Percentiles rank a stretch among this genome's conserved stretches.
Conservation (phyloP, 2,329 filamentous ascomycete genomes). For the Ophiosphaerella narmari region DNA sequence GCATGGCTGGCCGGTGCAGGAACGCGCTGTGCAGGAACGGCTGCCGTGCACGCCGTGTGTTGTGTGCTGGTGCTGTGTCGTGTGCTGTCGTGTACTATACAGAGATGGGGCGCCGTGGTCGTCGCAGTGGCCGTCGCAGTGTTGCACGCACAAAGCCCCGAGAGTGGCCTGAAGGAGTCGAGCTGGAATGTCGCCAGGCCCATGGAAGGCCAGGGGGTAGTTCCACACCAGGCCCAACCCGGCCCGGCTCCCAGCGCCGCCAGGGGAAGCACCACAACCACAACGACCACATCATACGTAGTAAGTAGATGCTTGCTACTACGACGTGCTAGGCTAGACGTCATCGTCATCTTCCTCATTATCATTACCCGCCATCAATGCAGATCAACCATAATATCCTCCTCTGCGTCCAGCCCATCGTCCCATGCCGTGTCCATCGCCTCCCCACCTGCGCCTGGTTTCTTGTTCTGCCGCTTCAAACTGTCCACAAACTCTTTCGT, state of each 20-base stretch:
- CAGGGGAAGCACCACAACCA: too few relatives aligned
- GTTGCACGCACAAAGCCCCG: too few relatives aligned
- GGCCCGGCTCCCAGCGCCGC: too few relatives aligned
- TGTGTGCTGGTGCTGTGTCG: not conserved
- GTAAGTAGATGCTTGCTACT: too few relatives aligned
- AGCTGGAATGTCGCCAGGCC: too few relatives aligned
- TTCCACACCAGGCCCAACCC: not conserved
- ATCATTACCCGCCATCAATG: conserved; percentile 15
- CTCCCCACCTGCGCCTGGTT: conserved; percentile 38
- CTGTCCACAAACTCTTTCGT: conserved; percentile 64
- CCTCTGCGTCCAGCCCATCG: conserved; percentile 39
- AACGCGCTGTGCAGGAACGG: conserved; percentile 2
- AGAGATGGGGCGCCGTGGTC: not conserved
- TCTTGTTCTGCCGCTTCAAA: conserved; percentile 54
- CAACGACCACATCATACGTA: too few relatives aligned
- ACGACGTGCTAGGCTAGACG: too few relatives aligned
- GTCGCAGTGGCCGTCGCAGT: not conserved
- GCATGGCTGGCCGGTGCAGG: conserved; percentile 7
- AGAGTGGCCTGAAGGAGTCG: too few relatives aligned
- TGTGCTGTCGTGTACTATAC: not conserved
- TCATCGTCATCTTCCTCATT: not conserved
- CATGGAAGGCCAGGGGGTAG: not conserved
- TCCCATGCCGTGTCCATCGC: conserved; percentile 46
- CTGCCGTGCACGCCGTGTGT: not conserved
- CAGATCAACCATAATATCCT: conserved; percentile 48